Evolutionary conservation across 495 filamentous ascomycete genomes (phyloP), one percentile per base, ranked within the genome.

Genomic region (Ramalina intermedia): DNA sequence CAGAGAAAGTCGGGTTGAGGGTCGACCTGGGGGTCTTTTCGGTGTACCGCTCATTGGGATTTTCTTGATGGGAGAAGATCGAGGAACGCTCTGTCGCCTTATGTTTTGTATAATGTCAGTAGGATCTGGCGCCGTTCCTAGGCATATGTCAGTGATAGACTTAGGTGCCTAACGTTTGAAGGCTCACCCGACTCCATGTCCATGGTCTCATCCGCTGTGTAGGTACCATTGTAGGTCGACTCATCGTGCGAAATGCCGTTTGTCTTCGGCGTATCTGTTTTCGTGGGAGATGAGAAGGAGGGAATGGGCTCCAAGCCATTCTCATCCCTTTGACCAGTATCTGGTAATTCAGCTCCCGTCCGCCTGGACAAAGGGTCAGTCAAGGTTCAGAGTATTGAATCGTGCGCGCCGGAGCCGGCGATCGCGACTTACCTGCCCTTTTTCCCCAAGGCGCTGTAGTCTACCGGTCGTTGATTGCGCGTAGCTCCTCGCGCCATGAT

Each of bases 291-390:
- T 3, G 88, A 95, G 64, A 95, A 96, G 54, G 95, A 77, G 43
- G 86, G 82, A 46, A 94, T 72, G 33, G 80, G 79, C 62, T 96
- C 87, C 66, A 98, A 75, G 63, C 93, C 91, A 72, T 94, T 69
- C 60, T 88, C 91, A 66, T 96, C 87, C 66, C 87, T 81, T 46
- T 82, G 66, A 37, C 85, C 85, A 47, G 72, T 76, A 64, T 96
- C 87, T 59, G 77, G 74, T 24, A 98, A 63, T 1, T 78, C 84
- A 27, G 93, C 71, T 20, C 91, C 91, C 8, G 91, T 98, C 74
- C 90, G 74, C 56, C 80, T 84, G 26, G 7, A 29, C 11, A 14
- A 33, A 11, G 29, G 27, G 29, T 33, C 29, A 33, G 7, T 11
- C 8, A 2, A 11, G 23, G 4, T 8, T 1, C 3, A 41, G 5